These are phyloP conservation scores for Aspergillus fijiensis DNA, from an alignment of 2,329 filamentous ascomycete genomes.

Conservation along the genomic window DNA sequence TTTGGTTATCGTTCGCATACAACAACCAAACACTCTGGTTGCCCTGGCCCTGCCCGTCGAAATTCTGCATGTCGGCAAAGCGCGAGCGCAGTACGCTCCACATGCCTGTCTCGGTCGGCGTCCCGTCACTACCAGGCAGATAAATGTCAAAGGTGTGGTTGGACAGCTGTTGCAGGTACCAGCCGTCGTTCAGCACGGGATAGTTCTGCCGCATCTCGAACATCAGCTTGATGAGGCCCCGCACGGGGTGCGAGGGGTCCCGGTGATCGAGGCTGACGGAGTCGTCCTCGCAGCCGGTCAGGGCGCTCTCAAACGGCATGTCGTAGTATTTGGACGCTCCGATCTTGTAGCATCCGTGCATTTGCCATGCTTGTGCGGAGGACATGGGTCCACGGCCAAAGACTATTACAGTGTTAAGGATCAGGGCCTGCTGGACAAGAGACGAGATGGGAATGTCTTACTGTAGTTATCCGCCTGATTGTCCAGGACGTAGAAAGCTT, in stretches of 20 bases:
- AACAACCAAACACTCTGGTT: slow-evolving; percentile 49
- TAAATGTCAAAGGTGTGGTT: slow-evolving; percentile 53
- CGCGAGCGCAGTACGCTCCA: slow-evolving; percentile 55
- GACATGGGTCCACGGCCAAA: slow-evolving; percentile 63
- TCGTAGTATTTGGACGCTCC: slow-evolving; percentile 56
- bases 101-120: slow-evolving; percentile 57
- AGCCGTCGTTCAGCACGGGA: slow-evolving; percentile 61
- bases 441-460: background rate
- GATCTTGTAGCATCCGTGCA: slow-evolving; percentile 62
- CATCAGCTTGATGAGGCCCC: slow-evolving; percentile 60
- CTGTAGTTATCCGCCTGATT: slow-evolving; percentile 62
- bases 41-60: slow-evolving; percentile 32
- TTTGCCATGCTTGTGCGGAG: slow-evolving; percentile 60
- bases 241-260: slow-evolving; percentile 59
- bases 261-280: slow-evolving; percentile 59
- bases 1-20: slow-evolving; percentile 47
- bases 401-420: slow-evolving; percentile 27
- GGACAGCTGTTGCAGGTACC: slow-evolving; percentile 53
- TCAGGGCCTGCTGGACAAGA: background rate
- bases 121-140: slow-evolving; percentile 52
- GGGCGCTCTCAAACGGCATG: slow-evolving; percentile 55
- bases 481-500: slow-evolving; percentile 62
- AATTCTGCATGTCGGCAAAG: slow-evolving; percentile 48
- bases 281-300: slow-evolving; percentile 56
- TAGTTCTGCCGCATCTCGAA: slow-evolving; percentile 58